Evolutionary conservation across 192 early-diverging fungal genomes (phyloP).

Genomic region (Backusella parvicylindrica): DNA sequence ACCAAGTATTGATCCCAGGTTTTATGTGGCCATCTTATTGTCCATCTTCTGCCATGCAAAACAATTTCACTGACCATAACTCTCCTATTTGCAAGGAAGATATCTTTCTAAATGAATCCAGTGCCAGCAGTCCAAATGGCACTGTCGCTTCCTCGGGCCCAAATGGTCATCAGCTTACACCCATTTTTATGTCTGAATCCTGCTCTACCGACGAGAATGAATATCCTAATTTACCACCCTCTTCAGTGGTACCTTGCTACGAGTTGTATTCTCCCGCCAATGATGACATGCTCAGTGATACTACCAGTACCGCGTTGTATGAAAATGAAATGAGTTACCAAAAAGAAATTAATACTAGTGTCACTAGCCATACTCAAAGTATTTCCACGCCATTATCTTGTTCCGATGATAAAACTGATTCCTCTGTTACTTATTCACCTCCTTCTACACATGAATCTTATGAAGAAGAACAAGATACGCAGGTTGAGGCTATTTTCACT

Average conservation of each 20-base stretch:
- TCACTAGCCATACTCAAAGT: background rate
- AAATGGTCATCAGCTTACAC: background rate
- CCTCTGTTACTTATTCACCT: background rate
- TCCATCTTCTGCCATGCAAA: background rate
- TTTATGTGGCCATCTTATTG: background rate
- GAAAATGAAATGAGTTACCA: background rate
- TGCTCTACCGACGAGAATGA: background rate
- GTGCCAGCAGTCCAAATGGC: background rate
- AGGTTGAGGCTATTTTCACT: background rate
- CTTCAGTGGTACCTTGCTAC: background rate
- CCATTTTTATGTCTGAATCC: background rate
- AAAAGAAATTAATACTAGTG: background rate
- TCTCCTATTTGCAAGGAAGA: background rate
- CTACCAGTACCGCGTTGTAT: background rate
- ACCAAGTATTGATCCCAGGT: background rate
- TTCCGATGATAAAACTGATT: background rate
- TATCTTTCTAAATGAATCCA: conserved; percentile 1
- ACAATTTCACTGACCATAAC: background rate
- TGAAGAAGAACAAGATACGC: background rate
- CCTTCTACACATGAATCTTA: background rate
- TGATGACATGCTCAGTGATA: background rate
- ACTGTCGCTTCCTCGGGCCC: background rate
- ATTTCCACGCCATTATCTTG: background rate
- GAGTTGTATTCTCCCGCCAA: background rate
- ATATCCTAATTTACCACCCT: background rate